These are phyloP conservation scores for Calonectria pseudoturangicola DNA, from an alignment of 2,329 filamentous ascomycete genomes.

Conservation along the genomic window DNA sequence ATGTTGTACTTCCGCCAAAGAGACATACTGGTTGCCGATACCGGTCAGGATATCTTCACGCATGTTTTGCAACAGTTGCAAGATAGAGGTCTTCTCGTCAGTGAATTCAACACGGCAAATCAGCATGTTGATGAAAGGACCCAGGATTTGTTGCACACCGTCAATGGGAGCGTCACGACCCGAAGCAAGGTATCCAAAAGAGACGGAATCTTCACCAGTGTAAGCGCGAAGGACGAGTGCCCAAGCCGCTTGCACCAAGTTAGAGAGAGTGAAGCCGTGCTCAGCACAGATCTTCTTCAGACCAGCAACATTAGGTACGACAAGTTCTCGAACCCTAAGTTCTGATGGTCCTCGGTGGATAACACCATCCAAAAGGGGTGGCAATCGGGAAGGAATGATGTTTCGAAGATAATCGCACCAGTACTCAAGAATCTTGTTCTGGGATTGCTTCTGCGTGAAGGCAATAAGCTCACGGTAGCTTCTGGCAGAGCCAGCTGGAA, in stretches of 20 bases:
- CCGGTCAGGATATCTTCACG: not conserved
- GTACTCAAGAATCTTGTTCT: conserved; percentile 18
- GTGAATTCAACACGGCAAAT: conserved; percentile 17
- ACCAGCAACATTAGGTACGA: conserved; percentile 2
- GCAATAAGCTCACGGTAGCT: conserved; percentile 22
- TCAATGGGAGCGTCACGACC: conserved; percentile 11
- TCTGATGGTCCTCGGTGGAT: not conserved
- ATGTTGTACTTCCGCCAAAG: not conserved
- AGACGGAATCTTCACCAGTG: conserved; percentile 8
- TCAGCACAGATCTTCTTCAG: conserved; percentile 8
- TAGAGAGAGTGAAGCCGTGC: conserved; percentile 1
- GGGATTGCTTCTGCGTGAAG: conserved; percentile 18
- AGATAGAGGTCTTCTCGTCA: not conserved
- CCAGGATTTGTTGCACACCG: not conserved
- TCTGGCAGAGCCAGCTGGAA: not conserved
- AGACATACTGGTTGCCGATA: conserved; percentile 11
- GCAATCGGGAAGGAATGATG: conserved; percentile 11
- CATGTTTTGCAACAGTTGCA: conserved; percentile 9
- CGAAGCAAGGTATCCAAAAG: not conserved
- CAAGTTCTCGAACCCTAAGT: not conserved
- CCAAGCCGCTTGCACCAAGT: conserved; percentile 11
- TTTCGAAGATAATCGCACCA: conserved; percentile 24
- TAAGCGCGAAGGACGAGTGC: conserved; percentile 9
- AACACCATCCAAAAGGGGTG: conserved; percentile 7
- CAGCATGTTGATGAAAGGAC: conserved; percentile 20